Evolutionary conservation across 805 yeast genomes (phyloP), one percentile per base, ranked within the genome.

Genomic region (Jamesozyma hellenica): DNA sequence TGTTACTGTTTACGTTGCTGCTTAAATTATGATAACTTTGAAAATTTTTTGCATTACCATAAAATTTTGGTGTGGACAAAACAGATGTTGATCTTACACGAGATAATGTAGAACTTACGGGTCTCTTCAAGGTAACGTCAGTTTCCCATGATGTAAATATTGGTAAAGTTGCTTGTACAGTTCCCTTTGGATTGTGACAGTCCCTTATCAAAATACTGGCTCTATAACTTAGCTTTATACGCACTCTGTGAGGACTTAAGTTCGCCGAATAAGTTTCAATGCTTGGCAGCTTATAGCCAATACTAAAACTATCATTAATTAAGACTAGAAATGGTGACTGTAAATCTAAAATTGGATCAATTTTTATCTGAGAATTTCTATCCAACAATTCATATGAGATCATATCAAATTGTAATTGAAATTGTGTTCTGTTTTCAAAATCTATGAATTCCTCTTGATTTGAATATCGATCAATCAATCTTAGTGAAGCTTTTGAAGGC

Each of bases 141-240:
- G 63, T 58, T 34, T 56, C 58, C 63, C 62, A 56, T 15, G 48
- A 35, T 12, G 62, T 60, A 5, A 43, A 29, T 11, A 57, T 43
- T 4, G 57, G 52, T 32, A 47, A 34, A 23, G 14, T 12, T 6
- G 32, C n/a, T 9, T 28, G 11, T n/a, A 25, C 10, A 17, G 34
- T 17, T 7, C 7, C 9, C 4, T 4, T 29, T 14, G 30, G 11
- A 21, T 21, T 8, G 8, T 21, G 23, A 21, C 5, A 21, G 5
- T 21, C 23, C 8, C 8, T 21, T 14, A 13, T 14, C 30, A 13
- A 12, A 17, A 32, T 19, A 18, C 13, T 17, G 4, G 50, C 41
- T 4, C 26, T 29, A 40, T 57, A 57, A 2, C 41, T 42, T 15
- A 58, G 41, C 14, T 52, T 47, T 3, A 58, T 44, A 26, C 45